Conservation (phyloP, 441 rosid species). For the Cnidoscolus chayamansa region DNA sequence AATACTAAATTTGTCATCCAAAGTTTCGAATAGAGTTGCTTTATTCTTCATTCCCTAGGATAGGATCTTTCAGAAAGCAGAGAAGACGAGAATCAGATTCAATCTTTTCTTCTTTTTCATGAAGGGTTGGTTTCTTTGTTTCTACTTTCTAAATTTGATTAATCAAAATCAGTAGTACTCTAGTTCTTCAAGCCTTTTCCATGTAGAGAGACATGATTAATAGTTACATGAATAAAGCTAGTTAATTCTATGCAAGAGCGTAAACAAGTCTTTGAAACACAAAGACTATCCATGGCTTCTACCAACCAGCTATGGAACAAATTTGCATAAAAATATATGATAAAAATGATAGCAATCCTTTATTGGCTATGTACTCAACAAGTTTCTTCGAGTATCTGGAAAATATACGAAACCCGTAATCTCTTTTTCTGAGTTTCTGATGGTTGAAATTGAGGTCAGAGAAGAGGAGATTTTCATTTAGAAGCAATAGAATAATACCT, state of each 20-base stretch:
- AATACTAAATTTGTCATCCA: background rate
- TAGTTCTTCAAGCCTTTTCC: background rate
- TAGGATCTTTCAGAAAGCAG: background rate
- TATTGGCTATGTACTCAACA: background rate
- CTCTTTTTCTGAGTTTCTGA: too few relatives aligned
- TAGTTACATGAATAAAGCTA: background rate
- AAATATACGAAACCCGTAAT: too few relatives aligned
- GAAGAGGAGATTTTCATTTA: too few relatives aligned
- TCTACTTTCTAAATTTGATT: background rate
- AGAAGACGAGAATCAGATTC: background rate
- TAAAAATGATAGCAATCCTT: background rate
- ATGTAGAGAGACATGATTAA: background rate
- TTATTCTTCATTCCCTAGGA: background rate
- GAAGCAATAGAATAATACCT: constrained; percentile 6
- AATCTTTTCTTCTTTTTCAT: background rate
- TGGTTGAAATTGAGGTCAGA: background rate
- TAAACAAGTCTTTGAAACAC: background rate
- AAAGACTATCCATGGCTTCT: background rate
- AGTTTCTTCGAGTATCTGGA: background rate
- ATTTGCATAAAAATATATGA: background rate
- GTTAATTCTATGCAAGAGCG: background rate
- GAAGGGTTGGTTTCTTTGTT: background rate
- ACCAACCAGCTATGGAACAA: background rate
- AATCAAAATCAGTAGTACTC: background rate
- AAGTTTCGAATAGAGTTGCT: background rate